Evolutionary conservation across 768 basidiomycete genomes (phyloP), one percentile per base, ranked within the genome.

Genomic region (Epithele typhae): DNA sequence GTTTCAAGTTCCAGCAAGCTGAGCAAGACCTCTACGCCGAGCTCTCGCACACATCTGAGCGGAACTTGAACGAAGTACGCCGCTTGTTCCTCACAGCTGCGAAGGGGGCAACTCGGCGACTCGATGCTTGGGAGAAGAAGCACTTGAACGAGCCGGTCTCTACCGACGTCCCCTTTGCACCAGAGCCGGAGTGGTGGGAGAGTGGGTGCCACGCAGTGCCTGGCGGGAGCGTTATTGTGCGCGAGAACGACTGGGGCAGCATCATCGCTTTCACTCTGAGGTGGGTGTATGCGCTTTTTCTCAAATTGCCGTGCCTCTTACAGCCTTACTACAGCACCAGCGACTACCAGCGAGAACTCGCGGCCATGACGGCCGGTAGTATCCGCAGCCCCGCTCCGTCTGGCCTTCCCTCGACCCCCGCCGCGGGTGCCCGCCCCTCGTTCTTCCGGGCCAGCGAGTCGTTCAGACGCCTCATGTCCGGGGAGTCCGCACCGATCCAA

Each of bases 181-280:
- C 43, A 11, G 77, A 81, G 46, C 84, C 84, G 1, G 75, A 71
- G 25, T 89, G 85, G 85, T 87, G 82, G 83, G 62, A 58, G 14
- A 65, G 64, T 17, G 73, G 72, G 8, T 81, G 71, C 58, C 81
- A 88, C 67, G 77, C 75, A 25, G 68, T 84, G 15, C 83, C 85
- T n/a, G 77, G 78, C 3, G 75, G 80, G 7, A 81, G 77, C 57
- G 71, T 86, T 4, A 73, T 87, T 48, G 76, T 87, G 8, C 62
- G 77, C 40, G 87, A 88, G 58, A 72, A 77, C 56, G 84, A 87
- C 61, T 84, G 81, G 83, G 84, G 84, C 7, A 87, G 84, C 60
- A 79, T 89, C 39, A 87, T 87, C 53, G 81, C 86, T 5, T 87
- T 83, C 63, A 85, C 84, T 7, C 64, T 87, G 40, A 83, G 82